Evolutionary conservation across 768 basidiomycete species (phyloP).

Genomic region (Phanerochaete sordida): DNA sequence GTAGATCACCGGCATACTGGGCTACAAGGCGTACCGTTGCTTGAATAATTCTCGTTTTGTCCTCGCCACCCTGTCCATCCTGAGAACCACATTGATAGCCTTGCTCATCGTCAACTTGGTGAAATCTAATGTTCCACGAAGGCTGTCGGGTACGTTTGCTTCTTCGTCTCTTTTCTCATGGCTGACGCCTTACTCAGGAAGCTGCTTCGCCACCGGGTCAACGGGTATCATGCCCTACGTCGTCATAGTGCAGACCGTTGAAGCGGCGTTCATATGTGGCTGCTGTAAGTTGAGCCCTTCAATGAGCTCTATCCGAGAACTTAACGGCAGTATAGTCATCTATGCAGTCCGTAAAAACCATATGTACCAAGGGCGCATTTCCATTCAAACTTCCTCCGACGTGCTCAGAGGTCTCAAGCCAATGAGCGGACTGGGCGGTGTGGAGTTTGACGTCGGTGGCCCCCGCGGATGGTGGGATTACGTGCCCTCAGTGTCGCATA

Average conservation of each 20-base stretch:
- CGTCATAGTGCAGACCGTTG: constrained; percentile 45
- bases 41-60: constrained; percentile 57
- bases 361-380: constrained; percentile 52
- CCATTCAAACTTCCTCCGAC: constrained; percentile 38
- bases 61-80: constrained; percentile 36
- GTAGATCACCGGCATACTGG: constrained; percentile 62
- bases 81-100: constrained; percentile 40
- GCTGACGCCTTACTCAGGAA: constrained; percentile 31
- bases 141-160: constrained; percentile 42
- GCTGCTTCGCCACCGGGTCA: constrained; percentile 38
- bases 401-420: constrained; percentile 32
- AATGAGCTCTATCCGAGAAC: no score
- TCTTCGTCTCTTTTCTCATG: not conserved
- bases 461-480: constrained; percentile 57
- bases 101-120: constrained; percentile 41
- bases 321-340: constrained; percentile 35
- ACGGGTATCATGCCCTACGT: constrained; percentile 34
- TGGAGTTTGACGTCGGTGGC: constrained; percentile 2
- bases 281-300: constrained; percentile 47
- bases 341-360: constrained; percentile 54
- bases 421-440: constrained; percentile 9
- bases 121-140: constrained; percentile 34
- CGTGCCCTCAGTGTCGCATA: constrained; percentile 28
- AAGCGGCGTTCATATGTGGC: constrained; percentile 54
- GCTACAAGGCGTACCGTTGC: constrained; percentile 65